A percentile compares a stretch with the other conserved stretches of the same genome.
These are phyloP conservation scores for Russula foetens DNA, from an alignment of 768 basidiomycete genomes.

Conservation along the genomic window DNA sequence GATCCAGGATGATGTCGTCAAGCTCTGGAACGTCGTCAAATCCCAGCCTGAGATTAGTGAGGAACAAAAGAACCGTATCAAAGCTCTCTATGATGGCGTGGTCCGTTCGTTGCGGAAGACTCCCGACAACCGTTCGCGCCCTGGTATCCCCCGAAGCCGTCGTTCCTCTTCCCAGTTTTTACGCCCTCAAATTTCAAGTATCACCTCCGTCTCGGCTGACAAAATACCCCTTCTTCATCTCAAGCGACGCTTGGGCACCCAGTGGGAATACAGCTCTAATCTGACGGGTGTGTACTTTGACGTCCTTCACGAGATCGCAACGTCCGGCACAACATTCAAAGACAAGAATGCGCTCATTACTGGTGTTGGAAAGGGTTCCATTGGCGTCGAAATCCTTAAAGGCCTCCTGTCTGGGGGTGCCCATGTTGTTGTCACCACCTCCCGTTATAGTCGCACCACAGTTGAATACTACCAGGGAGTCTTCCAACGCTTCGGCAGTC, in stretches of 20 bases:
- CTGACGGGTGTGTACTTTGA: constrained; percentile 94
- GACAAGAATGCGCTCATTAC: constrained; percentile 98
- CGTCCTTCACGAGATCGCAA: constrained; percentile 95
- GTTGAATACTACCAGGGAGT: constrained; percentile 99
- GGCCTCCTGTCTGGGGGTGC: constrained; percentile 95
- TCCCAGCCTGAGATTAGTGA: constrained; percentile 95
- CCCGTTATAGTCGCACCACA: constrained; percentile 89
- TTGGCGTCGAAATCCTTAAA: constrained; percentile 96
- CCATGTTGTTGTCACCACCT: constrained; percentile 95
- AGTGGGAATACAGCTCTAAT: constrained; percentile 97
- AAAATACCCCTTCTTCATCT: constrained; percentile 92
- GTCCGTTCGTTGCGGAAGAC: constrained; percentile 84
- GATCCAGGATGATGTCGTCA: constrained; percentile 93
- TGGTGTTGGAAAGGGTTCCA: constrained; percentile 96
- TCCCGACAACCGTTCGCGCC: constrained; percentile 52
- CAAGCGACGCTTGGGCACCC: constrained; percentile 91
- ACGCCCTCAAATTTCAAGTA: constrained; percentile 74
- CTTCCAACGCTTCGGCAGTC: constrained; percentile 91
- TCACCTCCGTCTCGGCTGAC: constrained; percentile 71
- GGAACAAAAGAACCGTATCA: constrained; percentile 93
- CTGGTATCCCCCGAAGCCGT: constrained; percentile 51
- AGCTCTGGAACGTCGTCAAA: constrained; percentile 96
- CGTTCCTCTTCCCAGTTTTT: constrained; percentile 97
- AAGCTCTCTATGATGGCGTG: constrained; percentile 92
- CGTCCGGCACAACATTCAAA: constrained; percentile 96